Conservation (phyloP, 2,329 filamentous ascomycete genomes). For the Sphaerostilbella broomeana region DNA sequence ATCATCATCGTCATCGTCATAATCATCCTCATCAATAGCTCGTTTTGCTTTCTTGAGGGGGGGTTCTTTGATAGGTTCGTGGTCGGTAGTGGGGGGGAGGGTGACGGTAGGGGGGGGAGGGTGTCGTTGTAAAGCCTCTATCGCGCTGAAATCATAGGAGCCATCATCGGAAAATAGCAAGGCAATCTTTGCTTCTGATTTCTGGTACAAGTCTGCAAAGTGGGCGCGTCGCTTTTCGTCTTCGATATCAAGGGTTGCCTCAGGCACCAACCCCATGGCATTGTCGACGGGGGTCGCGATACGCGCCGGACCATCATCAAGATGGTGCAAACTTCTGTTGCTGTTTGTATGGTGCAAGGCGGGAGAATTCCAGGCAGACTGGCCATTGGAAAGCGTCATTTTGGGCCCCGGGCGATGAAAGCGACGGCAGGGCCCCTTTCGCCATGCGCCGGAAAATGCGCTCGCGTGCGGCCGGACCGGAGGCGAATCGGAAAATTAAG, state of each 20-base stretch:
- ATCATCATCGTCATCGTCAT: slow-evolving; percentile 78
- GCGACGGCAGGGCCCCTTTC: slow-evolving; percentile 42
- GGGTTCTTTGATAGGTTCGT: slow-evolving; percentile 52
- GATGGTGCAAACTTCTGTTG: slow-evolving; percentile 46
- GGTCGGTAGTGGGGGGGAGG: slow-evolving; percentile 51
- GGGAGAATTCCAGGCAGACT: slow-evolving; percentile 58
- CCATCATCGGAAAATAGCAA: slow-evolving; percentile 62
- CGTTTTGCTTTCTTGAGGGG: slow-evolving; percentile 69
- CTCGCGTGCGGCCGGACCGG: slow-evolving; percentile 45
- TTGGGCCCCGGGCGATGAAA: slow-evolving; percentile 44
- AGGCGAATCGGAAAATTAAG: slow-evolving; percentile 41
- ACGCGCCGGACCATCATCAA: slow-evolving; percentile 53
- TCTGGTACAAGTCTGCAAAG: slow-evolving; percentile 72
- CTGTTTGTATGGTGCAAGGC: slow-evolving; percentile 42
- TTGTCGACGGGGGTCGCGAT: slow-evolving; percentile 47
- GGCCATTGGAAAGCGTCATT: slow-evolving; percentile 63
- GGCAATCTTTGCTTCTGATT: slow-evolving; percentile 69
- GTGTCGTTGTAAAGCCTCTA: slow-evolving; percentile 47
- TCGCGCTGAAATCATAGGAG: slow-evolving; percentile 44
- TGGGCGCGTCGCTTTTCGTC: slow-evolving; percentile 66
- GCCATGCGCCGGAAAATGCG: slow-evolving; percentile 49
- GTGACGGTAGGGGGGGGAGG: slow-evolving; percentile 32
- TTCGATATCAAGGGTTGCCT: slow-evolving; percentile 53
- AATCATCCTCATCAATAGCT: slow-evolving; percentile 77
- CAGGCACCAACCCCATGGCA: slow-evolving; percentile 48